Evolutionary conservation across 345 rosid species (phyloP), one percentile per base, ranked within the genome.

Genomic region (Populus deltoides): DNA sequence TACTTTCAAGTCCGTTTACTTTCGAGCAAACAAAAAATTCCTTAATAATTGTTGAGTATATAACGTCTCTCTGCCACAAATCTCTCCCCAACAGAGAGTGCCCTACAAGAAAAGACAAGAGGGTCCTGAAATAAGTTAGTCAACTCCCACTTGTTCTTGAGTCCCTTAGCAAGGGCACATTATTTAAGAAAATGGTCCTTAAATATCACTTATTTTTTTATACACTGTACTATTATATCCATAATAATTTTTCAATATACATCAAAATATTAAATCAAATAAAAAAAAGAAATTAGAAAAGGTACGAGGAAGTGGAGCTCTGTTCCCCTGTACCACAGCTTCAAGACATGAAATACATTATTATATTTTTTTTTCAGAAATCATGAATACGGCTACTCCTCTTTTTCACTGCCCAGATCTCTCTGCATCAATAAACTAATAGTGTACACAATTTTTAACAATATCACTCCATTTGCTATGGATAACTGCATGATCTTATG

Each of bases 391-490:
- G 79, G 39, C 78, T 77, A 80, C 71, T 22, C 84, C 86, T 85
- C 89, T 85, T 89, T 86, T 88, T 89, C 85, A 86, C 84, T 85
- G 84, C 86, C 85, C 79, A 86, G 81, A 85, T 89, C 89, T 86
- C 75, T 78, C 86, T 71, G 22, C 71, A 70, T 78, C 31, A 55
- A 77, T 79, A 77, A 83, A 79, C 33, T 82, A 85, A 24, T 18
- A 24, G 29, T 18, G 36, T 25, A 8, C 65, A 27, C 24, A 27
- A 25, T 68, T 68, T 8, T 22, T 38, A 8, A 68, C 72, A 71
- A 31, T 0, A 45, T 47, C 18, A 45, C 51, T 45, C 17, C 51
- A 45, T 45, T 18, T 35, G 38, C 27, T 9, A 6, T 9, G 15
- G 38, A 25, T 13, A n/a, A 59, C 38, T 73, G 77, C 77, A 41